These are phyloP conservation scores for Anastatica hierochuntica DNA, from an alignment of 345 rosid genomes.

Conservation along the genomic window DNA sequence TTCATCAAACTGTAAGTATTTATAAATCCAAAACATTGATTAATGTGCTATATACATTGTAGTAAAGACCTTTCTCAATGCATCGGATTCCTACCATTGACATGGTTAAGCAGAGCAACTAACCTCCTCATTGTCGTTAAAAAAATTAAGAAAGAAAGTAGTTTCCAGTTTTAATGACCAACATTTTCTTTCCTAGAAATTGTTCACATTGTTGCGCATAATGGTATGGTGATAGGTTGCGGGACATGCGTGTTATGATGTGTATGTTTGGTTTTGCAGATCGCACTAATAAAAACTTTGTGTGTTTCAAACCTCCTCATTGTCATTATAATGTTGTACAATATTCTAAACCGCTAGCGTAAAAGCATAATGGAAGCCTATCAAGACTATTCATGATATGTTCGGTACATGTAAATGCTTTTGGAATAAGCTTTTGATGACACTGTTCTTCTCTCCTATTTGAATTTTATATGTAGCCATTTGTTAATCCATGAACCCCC, in stretches of 20 bases:
- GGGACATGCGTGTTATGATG: constrained; percentile 97
- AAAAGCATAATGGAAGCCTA: constrained; percentile 82
- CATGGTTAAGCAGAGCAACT: too few relatives aligned
- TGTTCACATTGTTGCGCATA: constrained; percentile 80
- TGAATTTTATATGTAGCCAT: background rate
- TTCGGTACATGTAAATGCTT: constrained; percentile 96
- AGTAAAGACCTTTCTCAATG: too few relatives aligned
- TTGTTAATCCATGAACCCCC: constrained; percentile 10
- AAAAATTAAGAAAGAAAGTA: background rate
- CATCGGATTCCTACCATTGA: too few relatives aligned
- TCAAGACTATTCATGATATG: constrained; percentile 81
- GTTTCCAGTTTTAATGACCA: constrained; percentile 2
- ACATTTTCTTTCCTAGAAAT: background rate
- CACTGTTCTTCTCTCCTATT: background rate
- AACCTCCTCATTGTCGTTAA: too few relatives aligned
- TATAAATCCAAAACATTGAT: too few relatives aligned
- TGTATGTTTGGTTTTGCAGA: too few relatives aligned
- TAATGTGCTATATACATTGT: too few relatives aligned
- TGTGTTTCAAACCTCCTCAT: constrained; percentile 2
- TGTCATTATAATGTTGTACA: constrained; percentile 39
- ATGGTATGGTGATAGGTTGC: constrained; percentile 90
- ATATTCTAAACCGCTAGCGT: constrained; percentile 87
- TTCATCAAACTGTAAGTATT: too few relatives aligned
- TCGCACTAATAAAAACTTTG: background rate
- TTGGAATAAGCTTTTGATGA: background rate